Percentiles rank a stretch among this genome's conserved stretches.
Evolutionary conservation across 768 basidiomycete species (phyloP).

Genomic region (Amylocystis lapponica): DNA sequence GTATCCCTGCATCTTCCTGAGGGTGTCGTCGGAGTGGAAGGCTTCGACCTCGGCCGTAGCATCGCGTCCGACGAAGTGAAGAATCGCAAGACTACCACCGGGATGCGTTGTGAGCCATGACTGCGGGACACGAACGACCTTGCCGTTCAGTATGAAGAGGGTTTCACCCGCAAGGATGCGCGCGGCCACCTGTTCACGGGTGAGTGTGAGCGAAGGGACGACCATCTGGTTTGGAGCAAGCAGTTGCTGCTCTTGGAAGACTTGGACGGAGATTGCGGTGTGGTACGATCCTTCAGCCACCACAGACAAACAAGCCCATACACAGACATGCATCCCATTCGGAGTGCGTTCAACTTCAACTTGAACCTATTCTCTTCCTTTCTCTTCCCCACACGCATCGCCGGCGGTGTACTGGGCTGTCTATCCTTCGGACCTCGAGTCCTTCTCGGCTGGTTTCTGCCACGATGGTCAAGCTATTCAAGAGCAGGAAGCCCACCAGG

Average conservation of each 20-base stretch:
- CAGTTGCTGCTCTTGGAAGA: not conserved
- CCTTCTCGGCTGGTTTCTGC: too few species aligned
- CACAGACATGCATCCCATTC: not conserved
- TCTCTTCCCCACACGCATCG: too few species aligned
- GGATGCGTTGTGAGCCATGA: constrained; percentile 86
- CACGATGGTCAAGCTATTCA: constrained; percentile 6
- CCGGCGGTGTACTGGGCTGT: too few species aligned
- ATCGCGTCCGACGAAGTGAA: constrained; percentile 94
- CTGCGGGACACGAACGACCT: constrained; percentile 59
- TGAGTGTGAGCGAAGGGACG: constrained; percentile 28
- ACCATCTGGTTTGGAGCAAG: constrained; percentile 21
- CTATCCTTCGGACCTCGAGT: too few species aligned
- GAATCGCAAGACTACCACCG: constrained; percentile 81
- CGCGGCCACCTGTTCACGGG: constrained; percentile 53
- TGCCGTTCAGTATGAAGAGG: constrained; percentile 67
- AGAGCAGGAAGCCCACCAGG: constrained; percentile 3
- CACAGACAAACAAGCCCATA: constrained; percentile 1
- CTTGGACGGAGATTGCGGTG: not conserved
- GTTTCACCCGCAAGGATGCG: constrained; percentile 71
- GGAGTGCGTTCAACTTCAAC: not conserved
- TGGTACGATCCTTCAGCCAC: not conserved
- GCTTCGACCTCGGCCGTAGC: constrained; percentile 93
- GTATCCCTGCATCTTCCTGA: constrained; percentile 54
- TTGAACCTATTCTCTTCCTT: too few species aligned
- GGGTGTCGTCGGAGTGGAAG: constrained; percentile 66